Conservation (phyloP, 768 basidiomycete species). For the Exidia glandulosa region DNA sequence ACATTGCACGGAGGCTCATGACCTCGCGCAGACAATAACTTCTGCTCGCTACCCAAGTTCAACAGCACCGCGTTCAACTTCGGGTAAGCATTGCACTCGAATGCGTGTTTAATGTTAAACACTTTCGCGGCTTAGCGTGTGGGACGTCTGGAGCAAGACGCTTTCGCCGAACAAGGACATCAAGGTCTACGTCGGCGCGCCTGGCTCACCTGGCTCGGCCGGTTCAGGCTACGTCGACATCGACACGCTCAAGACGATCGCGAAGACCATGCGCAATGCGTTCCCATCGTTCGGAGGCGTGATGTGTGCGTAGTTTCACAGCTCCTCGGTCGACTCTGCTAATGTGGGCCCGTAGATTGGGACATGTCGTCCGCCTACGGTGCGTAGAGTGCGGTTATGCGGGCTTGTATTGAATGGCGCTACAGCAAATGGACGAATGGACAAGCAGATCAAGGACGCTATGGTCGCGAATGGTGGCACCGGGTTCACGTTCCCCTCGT, state of each 20-base stretch:
- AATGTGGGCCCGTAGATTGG: background rate
- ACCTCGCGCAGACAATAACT: background rate
- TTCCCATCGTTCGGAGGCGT: slow-evolving; percentile 61
- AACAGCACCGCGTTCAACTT: background rate
- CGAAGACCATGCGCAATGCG: slow-evolving; percentile 38
- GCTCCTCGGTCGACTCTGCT: background rate
- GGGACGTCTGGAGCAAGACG: background rate
- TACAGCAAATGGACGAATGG: slow-evolving; percentile 40
- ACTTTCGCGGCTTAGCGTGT: no score
- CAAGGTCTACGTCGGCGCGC: slow-evolving; percentile 56
- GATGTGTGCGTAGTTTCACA: slow-evolving; percentile 18
- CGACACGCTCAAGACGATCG: slow-evolving; percentile 30
- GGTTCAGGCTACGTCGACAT: slow-evolving; percentile 45
- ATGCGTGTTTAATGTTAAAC: no score
- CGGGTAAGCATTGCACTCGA: no score
- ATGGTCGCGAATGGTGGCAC: slow-evolving; percentile 52
- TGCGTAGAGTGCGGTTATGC: background rate
- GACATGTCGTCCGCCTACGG: background rate
- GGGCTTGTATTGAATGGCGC: background rate
- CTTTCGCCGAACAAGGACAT: slow-evolving; percentile 12
- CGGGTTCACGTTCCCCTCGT: slow-evolving; percentile 54
- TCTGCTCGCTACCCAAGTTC: background rate
- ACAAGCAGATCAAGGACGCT: slow-evolving; percentile 39
- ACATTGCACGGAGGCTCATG: no score
- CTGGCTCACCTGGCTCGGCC: slow-evolving; percentile 43